phyloP scores from a whole-genome alignment of 2,329 filamentous ascomycete genomes.

The Penicillium olsonii region DNA sequence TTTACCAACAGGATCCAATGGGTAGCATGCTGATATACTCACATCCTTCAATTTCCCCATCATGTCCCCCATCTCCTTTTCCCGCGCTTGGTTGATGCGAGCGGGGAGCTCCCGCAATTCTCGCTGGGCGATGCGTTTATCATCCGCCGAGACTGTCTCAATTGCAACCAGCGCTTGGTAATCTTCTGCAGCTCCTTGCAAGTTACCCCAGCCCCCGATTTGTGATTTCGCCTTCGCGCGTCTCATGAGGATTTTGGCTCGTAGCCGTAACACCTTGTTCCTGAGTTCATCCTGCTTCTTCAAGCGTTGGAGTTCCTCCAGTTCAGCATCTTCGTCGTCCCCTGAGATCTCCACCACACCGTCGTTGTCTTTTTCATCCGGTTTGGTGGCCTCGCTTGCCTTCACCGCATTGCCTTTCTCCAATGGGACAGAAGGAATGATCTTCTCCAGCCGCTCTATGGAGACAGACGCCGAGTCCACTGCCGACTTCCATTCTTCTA shows the following conservation, averaged over 20 bases:
- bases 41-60: slow-evolving; percentile 91
- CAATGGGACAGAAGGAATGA: slow-evolving; percentile 50
- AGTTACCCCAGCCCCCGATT: slow-evolving; percentile 73
- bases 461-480: slow-evolving; percentile 72
- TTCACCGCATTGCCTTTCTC: slow-evolving; percentile 22
- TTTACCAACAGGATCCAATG: not conserved
- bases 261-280: slow-evolving; percentile 72
- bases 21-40: slow-evolving; percentile 33
- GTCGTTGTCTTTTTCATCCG: slow-evolving; percentile 16
- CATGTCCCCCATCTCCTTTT: slow-evolving; percentile 91
- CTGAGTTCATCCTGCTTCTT: slow-evolving; percentile 49
- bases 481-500: slow-evolving; percentile 82
- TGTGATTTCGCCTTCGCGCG: slow-evolving; percentile 72
- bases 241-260: slow-evolving; percentile 79
- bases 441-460: slow-evolving; percentile 68
- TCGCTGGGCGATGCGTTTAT: slow-evolving; percentile 66
- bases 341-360: slow-evolving; percentile 54
- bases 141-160: slow-evolving; percentile 63
- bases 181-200: slow-evolving; percentile 78
- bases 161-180: slow-evolving; percentile 68
- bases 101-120: slow-evolving; percentile 68
- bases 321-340: slow-evolving; percentile 41
- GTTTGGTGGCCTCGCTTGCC: slow-evolving; percentile 15
- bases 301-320: slow-evolving; percentile 45
- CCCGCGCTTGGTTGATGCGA: slow-evolving; percentile 73